Evolutionary conservation across 176 grass and related monocot species (phyloP).

Genomic region (Eragrostis curvula): DNA sequence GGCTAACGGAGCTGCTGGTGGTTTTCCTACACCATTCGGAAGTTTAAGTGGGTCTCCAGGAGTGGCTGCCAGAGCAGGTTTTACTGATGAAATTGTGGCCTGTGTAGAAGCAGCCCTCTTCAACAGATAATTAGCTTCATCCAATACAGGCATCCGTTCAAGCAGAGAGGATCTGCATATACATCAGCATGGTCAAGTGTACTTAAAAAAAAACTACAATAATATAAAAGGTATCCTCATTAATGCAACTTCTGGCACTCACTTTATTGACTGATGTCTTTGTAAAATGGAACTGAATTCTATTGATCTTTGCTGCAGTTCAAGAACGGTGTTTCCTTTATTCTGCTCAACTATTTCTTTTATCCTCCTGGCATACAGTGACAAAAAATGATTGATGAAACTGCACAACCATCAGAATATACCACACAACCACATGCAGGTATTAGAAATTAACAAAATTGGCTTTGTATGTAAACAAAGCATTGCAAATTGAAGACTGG

Average conservation of each 20-base stretch:
- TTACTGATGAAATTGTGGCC: constrained; percentile 57
- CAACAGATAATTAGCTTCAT: constrained; percentile 74
- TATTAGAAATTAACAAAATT: constrained; percentile 28
- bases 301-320: constrained; percentile 97
- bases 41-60: constrained; percentile 68
- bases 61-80: constrained; percentile 47
- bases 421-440: not conserved
- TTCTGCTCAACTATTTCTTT: constrained; percentile 79
- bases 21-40: constrained; percentile 91
- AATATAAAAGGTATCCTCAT: constrained; percentile 17
- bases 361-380: constrained; percentile 72
- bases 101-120: constrained; percentile 75
- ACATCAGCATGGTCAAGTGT: constrained; percentile 37
- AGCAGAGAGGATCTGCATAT: constrained; percentile 87
- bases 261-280: constrained; percentile 91
- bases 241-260: constrained; percentile 34
- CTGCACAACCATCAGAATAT: not conserved
- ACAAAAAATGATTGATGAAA: constrained; percentile 9
- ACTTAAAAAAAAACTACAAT: constrained; percentile 25
- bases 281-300: constrained; percentile 99
- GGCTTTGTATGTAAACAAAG: constrained; percentile 17
- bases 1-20: constrained; percentile 63
- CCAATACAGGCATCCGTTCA: constrained; percentile 97
- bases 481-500: not conserved
- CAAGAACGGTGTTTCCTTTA: constrained; percentile 87